Conservation (phyloP, 306 rosid species). For the Lotus japonicus region DNA sequence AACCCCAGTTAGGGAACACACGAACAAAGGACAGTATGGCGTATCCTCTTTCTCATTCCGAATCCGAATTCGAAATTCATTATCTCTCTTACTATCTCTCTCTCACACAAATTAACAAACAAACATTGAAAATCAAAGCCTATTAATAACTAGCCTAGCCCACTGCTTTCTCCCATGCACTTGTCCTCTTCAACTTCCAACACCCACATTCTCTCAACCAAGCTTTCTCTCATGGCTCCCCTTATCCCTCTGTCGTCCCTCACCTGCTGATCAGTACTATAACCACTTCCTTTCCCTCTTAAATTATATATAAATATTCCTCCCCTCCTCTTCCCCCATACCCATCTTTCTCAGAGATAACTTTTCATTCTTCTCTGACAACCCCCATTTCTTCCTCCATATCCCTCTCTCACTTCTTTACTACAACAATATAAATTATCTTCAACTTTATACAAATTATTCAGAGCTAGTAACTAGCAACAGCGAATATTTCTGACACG, state of each 20-base stretch:
- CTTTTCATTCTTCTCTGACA: neutral
- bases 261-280: neutral
- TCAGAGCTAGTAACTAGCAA: too few species aligned
- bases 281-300: neutral
- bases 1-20: constrained; percentile 57
- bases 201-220: neutral
- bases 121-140: constrained; percentile 3
- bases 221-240: neutral
- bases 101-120: neutral
- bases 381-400: too few species aligned
- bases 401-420: too few species aligned
- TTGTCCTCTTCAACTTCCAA: constrained; percentile 40
- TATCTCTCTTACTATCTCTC: neutral
- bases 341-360: neutral
- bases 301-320: neutral
- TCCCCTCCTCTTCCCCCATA: neutral
- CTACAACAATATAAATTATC: too few species aligned
- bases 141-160: constrained; percentile 53
- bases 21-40: constrained; percentile 48
- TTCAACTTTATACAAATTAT: too few species aligned
- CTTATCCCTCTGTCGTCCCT: neutral
- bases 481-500: constrained; percentile 27
- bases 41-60: too few species aligned
- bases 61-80: too few species aligned
- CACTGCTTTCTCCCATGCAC: constrained; percentile 69